Evolutionary conservation across 1,139 yeast genomes (phyloP).

Genomic region (Candida pseudoviswanathii): DNA sequence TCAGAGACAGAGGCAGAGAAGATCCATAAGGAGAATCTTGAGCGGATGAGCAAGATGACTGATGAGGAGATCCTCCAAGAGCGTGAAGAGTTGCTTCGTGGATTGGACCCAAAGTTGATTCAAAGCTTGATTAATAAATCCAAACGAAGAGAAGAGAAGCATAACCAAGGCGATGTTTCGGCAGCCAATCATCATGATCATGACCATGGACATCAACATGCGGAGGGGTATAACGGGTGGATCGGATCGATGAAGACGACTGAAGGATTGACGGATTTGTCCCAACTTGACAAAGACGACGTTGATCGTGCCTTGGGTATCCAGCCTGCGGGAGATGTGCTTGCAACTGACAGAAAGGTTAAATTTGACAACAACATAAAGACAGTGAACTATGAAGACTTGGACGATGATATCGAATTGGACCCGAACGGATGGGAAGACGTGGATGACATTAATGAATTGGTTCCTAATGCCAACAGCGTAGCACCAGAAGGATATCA

Average conservation of each 20-base stretch:
- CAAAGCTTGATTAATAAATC: conserved; percentile 54
- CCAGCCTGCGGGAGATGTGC: neutral
- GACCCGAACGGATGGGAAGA: conserved; percentile 49
- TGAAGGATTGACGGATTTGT: conserved; percentile 33
- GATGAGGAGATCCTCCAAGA: conserved; percentile 66
- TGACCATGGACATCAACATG: conserved; percentile 37
- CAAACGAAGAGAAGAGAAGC: conserved; percentile 28
- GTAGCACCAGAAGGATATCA: conserved; percentile 50
- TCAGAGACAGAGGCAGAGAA: conserved; percentile 56
- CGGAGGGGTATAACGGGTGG: conserved; percentile 74
- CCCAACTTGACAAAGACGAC: conserved; percentile 40
- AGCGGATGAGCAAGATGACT: conserved; percentile 62
- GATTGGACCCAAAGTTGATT: conserved; percentile 70
- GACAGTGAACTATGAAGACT: conserved; percentile 42
- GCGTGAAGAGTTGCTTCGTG: conserved; percentile 63
- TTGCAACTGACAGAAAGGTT: conserved; percentile 16
- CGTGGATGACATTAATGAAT: conserved; percentile 36
- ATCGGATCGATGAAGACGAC: conserved; percentile 61
- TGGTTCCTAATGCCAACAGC: conserved; percentile 28
- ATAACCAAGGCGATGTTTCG: conserved; percentile 13
- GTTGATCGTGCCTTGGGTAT: conserved; percentile 44
- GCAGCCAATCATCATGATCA: conserved; percentile 28
- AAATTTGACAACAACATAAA: conserved; percentile 30
- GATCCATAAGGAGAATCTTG: conserved; percentile 77
- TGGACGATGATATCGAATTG: conserved; percentile 26